Evolutionary conservation across 768 basidiomycete genomes (phyloP), one percentile per base, ranked within the genome.

Genomic region (Xerocomellus dryophilus): DNA sequence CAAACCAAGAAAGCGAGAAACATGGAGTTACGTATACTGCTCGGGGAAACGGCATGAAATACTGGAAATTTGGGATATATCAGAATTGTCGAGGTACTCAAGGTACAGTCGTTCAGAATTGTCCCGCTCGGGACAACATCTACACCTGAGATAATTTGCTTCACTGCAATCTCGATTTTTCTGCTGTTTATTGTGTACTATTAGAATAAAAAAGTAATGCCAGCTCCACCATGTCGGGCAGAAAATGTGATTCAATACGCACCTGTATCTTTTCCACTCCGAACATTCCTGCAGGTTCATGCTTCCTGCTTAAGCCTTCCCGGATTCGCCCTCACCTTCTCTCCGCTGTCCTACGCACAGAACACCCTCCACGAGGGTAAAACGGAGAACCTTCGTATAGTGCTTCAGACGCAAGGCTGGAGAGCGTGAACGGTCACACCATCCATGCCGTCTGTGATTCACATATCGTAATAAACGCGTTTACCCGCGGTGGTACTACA

Each of bases 91-190:
- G 11, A 21, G 8, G 27, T 32, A 46, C 11, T 9, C 34, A 29
- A 29, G 27, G 35, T 40, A 18, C 7, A 42, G 4, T 47, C 17
- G 3, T 44, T 59, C 27, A 85, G 84, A 18, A 89, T 85, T 2
- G 86, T 88, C 18, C 86, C 86, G 56, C 86, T 89, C 4, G 86
- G 85, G 59, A 81, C 76, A 40, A 87, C 57, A 53, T 80, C 74
- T 11, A 75, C 73, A 2, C 86, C 86, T n/a, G 85, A 88, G 39
- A 88, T 76, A 51, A 89, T 85, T 61, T 88, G 85, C 67, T 88
- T 89, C 46, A 88, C 83, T 3, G 84, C 86, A 27, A 89, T 87
- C 69, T 88, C 88, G 40, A 88, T 86, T 64, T 88, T 88, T 75
- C 88, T 90, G 10, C 82, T 82, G 45, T 88, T 88, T 9, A 87